Percentiles rank a stretch among this genome's conserved stretches.
phyloP scores from a whole-genome alignment of 2,329 filamentous ascomycete genomes.

The Botrytis elliptica region DNA sequence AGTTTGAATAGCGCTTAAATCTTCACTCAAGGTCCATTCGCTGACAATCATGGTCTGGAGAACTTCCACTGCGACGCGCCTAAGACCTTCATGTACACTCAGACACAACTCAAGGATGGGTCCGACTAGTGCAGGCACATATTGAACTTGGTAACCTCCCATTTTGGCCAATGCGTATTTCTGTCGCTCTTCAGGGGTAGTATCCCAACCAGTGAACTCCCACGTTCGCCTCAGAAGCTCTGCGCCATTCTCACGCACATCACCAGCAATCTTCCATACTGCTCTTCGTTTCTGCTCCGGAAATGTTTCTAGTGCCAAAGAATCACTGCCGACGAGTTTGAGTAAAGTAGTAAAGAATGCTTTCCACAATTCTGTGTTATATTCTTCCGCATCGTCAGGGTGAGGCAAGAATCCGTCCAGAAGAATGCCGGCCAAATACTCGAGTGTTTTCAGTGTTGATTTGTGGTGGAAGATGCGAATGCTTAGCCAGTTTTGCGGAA shows the following conservation, averaged over 20 bases:
- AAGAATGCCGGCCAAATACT: slow-evolving; percentile 77
- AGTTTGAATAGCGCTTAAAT: slow-evolving; percentile 85
- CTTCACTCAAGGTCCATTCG: slow-evolving; percentile 94
- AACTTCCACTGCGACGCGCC: slow-evolving; percentile 87
- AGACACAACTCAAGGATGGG: slow-evolving; percentile 92
- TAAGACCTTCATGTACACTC: slow-evolving; percentile 88
- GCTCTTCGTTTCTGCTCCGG: slow-evolving; percentile 94
- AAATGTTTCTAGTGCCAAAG: slow-evolving; percentile 89
- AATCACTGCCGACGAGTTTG: slow-evolving; percentile 84
- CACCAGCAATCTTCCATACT: slow-evolving; percentile 98
- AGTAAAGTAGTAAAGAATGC: slow-evolving; percentile 87
- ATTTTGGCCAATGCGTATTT: slow-evolving; percentile 79
- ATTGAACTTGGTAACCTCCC: slow-evolving; percentile 97
- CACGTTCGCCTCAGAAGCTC: slow-evolving; percentile 81
- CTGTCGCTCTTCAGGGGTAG: slow-evolving; percentile 71
- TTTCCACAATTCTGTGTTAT: slow-evolving; percentile 93
- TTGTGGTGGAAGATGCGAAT: slow-evolving; percentile 91
- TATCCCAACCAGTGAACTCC: slow-evolving; percentile 97
- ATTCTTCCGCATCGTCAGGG: slow-evolving; percentile 77
- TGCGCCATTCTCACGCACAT: slow-evolving; percentile 88
- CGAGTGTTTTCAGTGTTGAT: slow-evolving; percentile 80
- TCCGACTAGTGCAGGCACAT: slow-evolving; percentile 86
- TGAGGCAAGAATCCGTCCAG: slow-evolving; percentile 82
- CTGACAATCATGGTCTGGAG: slow-evolving; percentile 97
- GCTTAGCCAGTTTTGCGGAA: slow-evolving; percentile 86